Conservation (phyloP, 1,139 yeast species). For the Candida frijolesensis region DNA sequence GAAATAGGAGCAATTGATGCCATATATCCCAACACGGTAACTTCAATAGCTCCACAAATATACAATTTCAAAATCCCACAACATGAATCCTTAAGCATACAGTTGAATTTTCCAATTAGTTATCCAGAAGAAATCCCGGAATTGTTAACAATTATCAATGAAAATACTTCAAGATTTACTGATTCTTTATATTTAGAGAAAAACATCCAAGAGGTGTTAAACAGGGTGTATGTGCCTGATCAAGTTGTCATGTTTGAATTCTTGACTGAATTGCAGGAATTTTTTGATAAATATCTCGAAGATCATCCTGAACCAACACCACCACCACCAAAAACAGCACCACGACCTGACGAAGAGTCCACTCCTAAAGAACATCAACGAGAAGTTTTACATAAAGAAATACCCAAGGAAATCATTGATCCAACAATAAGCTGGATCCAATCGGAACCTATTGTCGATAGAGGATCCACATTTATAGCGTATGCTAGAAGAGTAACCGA, state of each 20-base stretch:
- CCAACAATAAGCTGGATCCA: slow-evolving; percentile 70
- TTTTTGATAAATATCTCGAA: slow-evolving; percentile 40
- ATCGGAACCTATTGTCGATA: slow-evolving; percentile 76
- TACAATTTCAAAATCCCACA: slow-evolving; percentile 65
- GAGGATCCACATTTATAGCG: slow-evolving; percentile 86
- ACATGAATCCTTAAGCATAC: slow-evolving; percentile 57
- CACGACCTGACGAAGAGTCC: slow-evolving; percentile 12
- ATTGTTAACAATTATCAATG: slow-evolving; percentile 51
- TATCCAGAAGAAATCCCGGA: slow-evolving; percentile 73
- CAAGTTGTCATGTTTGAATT: slow-evolving; percentile 82
- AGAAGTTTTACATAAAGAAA: neutral
- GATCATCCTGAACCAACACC: slow-evolving; percentile 16
- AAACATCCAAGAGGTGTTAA: slow-evolving; percentile 51
- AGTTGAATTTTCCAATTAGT: slow-evolving; percentile 64
- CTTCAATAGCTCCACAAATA: slow-evolving; percentile 34
- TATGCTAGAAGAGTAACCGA: slow-evolving; percentile 64
- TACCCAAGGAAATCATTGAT: slow-evolving; percentile 25
- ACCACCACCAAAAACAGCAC: slow-evolving; percentile 9
- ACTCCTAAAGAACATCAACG: neutral
- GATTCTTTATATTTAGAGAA: slow-evolving; percentile 48
- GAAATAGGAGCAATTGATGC: slow-evolving; percentile 86
- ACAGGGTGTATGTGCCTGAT: slow-evolving; percentile 53
- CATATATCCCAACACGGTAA: slow-evolving; percentile 69
- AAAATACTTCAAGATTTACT: slow-evolving; percentile 31
- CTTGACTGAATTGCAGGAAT: slow-evolving; percentile 62